These are phyloP conservation scores for Sophora flavescens DNA, from an alignment of 306 rosid genomes.

Conservation along the genomic window DNA sequence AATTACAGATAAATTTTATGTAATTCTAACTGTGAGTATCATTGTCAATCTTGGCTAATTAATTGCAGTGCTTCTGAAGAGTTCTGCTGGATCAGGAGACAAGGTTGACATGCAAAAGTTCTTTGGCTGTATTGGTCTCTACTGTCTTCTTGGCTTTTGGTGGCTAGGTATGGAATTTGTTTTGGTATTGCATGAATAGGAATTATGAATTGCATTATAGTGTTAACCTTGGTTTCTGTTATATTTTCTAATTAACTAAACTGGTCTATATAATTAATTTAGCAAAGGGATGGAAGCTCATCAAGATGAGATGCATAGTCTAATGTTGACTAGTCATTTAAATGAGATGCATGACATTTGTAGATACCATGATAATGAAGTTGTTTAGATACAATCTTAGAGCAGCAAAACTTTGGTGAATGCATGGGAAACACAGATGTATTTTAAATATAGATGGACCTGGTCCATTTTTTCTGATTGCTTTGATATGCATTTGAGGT, in stretches of 20 bases:
- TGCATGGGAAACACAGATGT: background rate
- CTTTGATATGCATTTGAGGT: background rate
- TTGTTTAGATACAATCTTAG: background rate
- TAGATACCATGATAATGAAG: background rate
- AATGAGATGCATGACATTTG: background rate
- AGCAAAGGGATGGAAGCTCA: background rate
- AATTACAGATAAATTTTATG: background rate
- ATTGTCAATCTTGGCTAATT: slow-evolving; percentile 33
- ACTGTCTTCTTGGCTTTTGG: slow-evolving; percentile 75
- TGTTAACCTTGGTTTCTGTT: background rate
- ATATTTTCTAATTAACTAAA: background rate
- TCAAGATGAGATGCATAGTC: background rate
- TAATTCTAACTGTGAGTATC: background rate
- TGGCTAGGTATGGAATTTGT: slow-evolving; percentile 72
- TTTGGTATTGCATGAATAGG: background rate
- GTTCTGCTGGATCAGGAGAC: slow-evolving; percentile 73
- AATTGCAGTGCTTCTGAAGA: slow-evolving; percentile 72
- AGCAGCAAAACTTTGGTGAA: background rate
- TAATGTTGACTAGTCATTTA: background rate
- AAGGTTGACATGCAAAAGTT: slow-evolving; percentile 75
- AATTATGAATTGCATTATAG: background rate
- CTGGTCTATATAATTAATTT: background rate
- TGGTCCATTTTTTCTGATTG: background rate
- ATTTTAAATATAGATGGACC: background rate
- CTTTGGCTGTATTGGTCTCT: slow-evolving; percentile 83